Percentiles rank a stretch among this genome's conserved stretches.
Evolutionary conservation across 2,329 filamentous ascomycete species (phyloP).

Genomic region (Pseudocercospora musae): DNA sequence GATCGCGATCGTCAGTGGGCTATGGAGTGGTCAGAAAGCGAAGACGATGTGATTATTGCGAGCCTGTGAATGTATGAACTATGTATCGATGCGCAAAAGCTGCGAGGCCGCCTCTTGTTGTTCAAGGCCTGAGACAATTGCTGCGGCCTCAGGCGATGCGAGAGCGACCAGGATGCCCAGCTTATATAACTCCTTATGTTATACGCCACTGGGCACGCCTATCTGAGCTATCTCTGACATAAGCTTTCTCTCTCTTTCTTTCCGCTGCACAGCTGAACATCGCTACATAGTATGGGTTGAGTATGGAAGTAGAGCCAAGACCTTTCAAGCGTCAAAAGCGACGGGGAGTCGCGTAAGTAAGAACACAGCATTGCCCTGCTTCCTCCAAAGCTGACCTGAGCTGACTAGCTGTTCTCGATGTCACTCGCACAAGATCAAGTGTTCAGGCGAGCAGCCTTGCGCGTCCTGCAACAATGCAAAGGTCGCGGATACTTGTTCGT

Average conservation of each 20-base stretch:
- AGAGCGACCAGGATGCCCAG: background rate
- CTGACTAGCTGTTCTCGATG: constrained; percentile 25
- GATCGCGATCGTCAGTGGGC: constrained; percentile 23
- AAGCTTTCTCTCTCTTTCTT: background rate
- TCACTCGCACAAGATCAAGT: constrained; percentile 30
- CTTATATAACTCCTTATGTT: background rate
- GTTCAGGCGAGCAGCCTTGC: constrained; percentile 29
- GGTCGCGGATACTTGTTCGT: constrained; percentile 18
- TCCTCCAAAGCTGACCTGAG: background rate
- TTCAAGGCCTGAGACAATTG: background rate
- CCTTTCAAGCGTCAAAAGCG: constrained; percentile 18
- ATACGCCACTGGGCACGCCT: background rate
- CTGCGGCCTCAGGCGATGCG: background rate
- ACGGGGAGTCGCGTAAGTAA: constrained; percentile 15
- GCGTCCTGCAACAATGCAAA: constrained; percentile 23
- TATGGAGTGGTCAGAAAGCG: background rate
- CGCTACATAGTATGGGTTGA: no score
- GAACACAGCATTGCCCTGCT: background rate
- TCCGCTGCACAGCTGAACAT: background rate
- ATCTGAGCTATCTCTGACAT: background rate
- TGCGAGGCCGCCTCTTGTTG: background rate
- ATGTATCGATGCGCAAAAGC: background rate
- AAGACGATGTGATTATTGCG: background rate
- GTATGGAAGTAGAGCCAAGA: background rate
- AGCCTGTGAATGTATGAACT: background rate